Evolutionary conservation across 441 rosid genomes (phyloP).

Genomic region (Croton setiger): DNA sequence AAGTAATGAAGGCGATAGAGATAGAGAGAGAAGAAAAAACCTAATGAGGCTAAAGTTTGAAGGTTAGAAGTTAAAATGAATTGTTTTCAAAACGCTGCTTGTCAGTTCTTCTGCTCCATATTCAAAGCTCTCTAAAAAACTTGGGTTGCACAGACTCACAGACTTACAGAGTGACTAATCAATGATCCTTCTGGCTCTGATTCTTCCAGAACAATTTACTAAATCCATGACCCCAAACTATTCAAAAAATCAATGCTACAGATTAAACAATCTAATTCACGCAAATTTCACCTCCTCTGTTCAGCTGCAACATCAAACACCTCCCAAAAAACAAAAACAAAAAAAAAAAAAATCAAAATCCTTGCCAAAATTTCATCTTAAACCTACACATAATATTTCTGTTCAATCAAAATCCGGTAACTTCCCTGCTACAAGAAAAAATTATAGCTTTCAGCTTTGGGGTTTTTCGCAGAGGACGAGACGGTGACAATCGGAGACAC

Average conservation of each 20-base stretch:
- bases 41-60: slow-evolving; percentile 10
- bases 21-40: background rate
- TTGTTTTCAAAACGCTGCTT: background rate
- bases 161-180: slow-evolving; percentile 12
- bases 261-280: background rate
- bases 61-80: slow-evolving; percentile 2
- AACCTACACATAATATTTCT: background rate
- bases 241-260: background rate
- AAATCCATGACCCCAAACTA: background rate
- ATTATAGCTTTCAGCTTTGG: slow-evolving; percentile 30
- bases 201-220: slow-evolving; percentile 15
- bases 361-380: too few species aligned
- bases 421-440: slow-evolving; percentile 1
- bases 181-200: slow-evolving; percentile 13
- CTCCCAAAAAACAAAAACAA: background rate
- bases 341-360: background rate
- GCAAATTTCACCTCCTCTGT: background rate
- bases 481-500: slow-evolving; percentile 54
- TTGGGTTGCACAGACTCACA: slow-evolving; percentile 16
- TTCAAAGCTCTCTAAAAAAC: slow-evolving; percentile 13
- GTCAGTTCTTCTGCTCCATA: slow-evolving; percentile 18
- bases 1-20: background rate
- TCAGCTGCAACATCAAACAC: background rate
- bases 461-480: slow-evolving; percentile 62
- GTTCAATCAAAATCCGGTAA: background rate